Evolutionary conservation across 495 filamentous ascomycete species (phyloP).

Genomic region (Penicillium arizonense): DNA sequence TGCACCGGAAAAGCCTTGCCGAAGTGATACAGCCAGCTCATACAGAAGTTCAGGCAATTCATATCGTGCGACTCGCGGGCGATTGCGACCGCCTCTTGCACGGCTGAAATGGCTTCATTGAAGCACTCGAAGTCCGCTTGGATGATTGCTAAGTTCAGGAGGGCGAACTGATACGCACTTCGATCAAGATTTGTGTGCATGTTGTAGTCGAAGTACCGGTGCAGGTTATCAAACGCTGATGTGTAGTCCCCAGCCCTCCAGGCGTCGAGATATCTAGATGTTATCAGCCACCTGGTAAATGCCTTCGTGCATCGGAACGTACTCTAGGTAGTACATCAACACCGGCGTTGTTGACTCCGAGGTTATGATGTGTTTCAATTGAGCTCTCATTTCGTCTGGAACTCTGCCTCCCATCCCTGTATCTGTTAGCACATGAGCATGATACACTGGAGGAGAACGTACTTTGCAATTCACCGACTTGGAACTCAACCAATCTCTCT

Average conservation of each 20-base stretch:
- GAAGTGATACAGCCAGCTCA: conserved; percentile 98
- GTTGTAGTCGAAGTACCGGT: conserved; percentile 96
- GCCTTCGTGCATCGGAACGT: conserved; percentile 10
- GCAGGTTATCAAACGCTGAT: conserved; percentile 83
- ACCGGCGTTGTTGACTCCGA: conserved; percentile 66
- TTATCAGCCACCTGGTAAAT: conserved; percentile 6
- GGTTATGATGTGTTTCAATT: conserved; percentile 65
- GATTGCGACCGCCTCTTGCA: conserved; percentile 88
- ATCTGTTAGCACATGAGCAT: conserved; percentile 22
- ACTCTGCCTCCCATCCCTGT: conserved; percentile 66
- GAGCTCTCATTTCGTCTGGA: conserved; percentile 62
- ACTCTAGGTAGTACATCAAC: conserved; percentile 75
- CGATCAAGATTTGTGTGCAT: conserved; percentile 79
- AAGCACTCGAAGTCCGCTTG: conserved; percentile 95
- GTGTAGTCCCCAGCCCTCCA: conserved; percentile 92
- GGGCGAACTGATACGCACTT: conserved; percentile 91
- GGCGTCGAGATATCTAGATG: conserved; percentile 72
- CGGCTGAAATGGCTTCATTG: conserved; percentile 84
- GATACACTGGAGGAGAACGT: conserved; percentile 25
- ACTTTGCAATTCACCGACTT: conserved; percentile 85
- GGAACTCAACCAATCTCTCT: conserved; percentile 80
- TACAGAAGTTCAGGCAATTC: conserved; percentile 88
- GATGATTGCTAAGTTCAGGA: conserved; percentile 90
- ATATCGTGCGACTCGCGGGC: conserved; percentile 91
- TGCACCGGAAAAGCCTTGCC: conserved; percentile 78